phyloP scores from a whole-genome alignment of 2,329 filamentous ascomycete species.

The Aureobasidium sp. region DNA sequence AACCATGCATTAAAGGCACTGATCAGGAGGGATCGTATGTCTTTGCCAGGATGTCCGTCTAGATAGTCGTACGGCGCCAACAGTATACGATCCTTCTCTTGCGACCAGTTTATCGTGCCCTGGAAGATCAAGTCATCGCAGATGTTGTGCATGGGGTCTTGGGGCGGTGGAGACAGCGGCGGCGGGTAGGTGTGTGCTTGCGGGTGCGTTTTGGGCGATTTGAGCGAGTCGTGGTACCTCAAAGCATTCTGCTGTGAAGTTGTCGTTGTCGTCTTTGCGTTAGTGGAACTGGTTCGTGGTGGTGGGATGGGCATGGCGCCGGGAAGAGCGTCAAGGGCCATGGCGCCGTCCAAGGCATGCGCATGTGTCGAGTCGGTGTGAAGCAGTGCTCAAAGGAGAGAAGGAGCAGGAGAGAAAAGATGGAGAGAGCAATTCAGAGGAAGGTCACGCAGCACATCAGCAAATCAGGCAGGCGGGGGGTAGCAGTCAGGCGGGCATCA shows the following conservation, averaged over 20 bases:
- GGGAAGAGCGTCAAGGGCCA: constrained; percentile 17
- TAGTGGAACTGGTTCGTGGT: constrained; percentile 15
- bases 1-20: constrained; percentile 76
- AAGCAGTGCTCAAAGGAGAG: background rate
- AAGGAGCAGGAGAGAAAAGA: background rate
- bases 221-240: constrained; percentile 2
- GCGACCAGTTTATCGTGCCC: constrained; percentile 53
- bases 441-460: background rate
- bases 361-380: background rate
- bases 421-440: background rate
- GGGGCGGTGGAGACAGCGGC: constrained; percentile 6
- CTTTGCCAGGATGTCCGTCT: constrained; percentile 71
- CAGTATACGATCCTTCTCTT: constrained; percentile 70
- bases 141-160: constrained; percentile 18
- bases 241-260: constrained; percentile 10
- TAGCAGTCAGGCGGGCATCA: background rate
- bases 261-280: constrained; percentile 11
- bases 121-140: constrained; percentile 34
- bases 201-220: constrained; percentile 9
- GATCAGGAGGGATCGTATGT: constrained; percentile 74
- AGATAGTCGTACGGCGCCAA: constrained; percentile 77
- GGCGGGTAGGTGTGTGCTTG: background rate
- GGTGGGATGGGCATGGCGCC: constrained; percentile 17
- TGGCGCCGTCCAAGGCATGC: constrained; percentile 11
- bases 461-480: background rate